These are phyloP conservation scores for Alternaria consortialis DNA, from an alignment of 2,329 filamentous ascomycete species.

Conservation along the genomic window DNA sequence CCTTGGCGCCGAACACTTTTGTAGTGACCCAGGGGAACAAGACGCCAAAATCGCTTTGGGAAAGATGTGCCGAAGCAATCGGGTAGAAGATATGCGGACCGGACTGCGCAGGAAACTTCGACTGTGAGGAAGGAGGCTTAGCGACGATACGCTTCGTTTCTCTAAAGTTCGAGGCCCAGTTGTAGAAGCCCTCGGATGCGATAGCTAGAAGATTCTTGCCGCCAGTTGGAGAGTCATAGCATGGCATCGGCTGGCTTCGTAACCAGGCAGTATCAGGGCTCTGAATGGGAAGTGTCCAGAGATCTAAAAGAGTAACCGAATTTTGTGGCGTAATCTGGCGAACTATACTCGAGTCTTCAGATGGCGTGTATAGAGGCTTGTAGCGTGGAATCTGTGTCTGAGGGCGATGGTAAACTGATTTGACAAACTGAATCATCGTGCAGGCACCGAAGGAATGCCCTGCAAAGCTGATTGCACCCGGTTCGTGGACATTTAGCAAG, in stretches of 20 bases:
- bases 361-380: slow-evolving; percentile 69
- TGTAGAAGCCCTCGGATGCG: slow-evolving; percentile 79
- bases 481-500: slow-evolving; percentile 72
- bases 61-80: slow-evolving; percentile 77
- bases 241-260: slow-evolving; percentile 76
- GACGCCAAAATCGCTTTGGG: slow-evolving; percentile 83
- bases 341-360: slow-evolving; percentile 63
- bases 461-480: slow-evolving; percentile 76
- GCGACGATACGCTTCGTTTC: slow-evolving; percentile 73
- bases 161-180: slow-evolving; percentile 77
- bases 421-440: slow-evolving; percentile 78
- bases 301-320: slow-evolving; percentile 75
- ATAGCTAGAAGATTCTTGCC: slow-evolving; percentile 71
- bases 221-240: slow-evolving; percentile 63
- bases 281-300: slow-evolving; percentile 80
- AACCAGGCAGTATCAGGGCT: slow-evolving; percentile 70
- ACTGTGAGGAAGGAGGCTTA: slow-evolving; percentile 60
- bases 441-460: slow-evolving; percentile 86
- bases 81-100: slow-evolving; percentile 79
- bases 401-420: slow-evolving; percentile 76
- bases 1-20: slow-evolving; percentile 64
- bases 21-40: slow-evolving; percentile 75
- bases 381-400: slow-evolving; percentile 58
- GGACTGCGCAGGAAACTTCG: slow-evolving; percentile 47
- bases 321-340: slow-evolving; percentile 73